These are phyloP conservation scores for Alternaria longipes DNA, from an alignment of 2,329 filamentous ascomycete genomes.

Conservation along the genomic window DNA sequence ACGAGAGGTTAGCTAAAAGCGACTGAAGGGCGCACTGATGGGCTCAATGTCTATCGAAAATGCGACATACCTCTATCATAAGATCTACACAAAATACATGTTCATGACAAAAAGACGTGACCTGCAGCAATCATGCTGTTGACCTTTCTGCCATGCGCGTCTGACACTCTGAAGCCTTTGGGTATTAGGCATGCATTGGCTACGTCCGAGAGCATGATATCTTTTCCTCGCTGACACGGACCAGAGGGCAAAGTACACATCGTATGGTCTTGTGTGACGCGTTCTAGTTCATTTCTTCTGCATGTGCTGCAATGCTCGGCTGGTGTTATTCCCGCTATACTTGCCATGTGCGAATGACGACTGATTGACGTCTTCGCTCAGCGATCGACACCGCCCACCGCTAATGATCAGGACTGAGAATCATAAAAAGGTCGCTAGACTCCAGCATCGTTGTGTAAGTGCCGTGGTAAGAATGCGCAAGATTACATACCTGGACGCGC, in stretches of 20 bases:
- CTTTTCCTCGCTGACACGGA: background rate
- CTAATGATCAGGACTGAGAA: background rate
- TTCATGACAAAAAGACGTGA: background rate
- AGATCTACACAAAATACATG: fast-evolving
- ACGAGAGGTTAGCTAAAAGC: background rate
- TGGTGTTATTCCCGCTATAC: background rate
- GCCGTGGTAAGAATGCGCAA: conserved; percentile 4
- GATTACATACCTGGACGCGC: background rate
- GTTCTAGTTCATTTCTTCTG: background rate
- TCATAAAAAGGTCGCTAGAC: background rate
- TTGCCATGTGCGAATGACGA: conserved; percentile 8
- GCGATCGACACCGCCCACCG: conserved; percentile 3
- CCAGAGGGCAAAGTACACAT: background rate
- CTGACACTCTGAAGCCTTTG: background rate
- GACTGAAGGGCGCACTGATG: background rate
- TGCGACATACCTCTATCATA: background rate
- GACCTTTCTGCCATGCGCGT: background rate
- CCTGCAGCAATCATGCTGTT: background rate
- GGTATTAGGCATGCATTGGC: background rate
- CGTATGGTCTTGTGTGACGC: background rate
- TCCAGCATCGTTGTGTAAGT: background rate
- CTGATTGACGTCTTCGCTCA: conserved; percentile 5
- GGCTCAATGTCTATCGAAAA: no score
- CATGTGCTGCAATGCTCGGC: background rate
- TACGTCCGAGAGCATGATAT: background rate